Evolutionary conservation across 2,329 filamentous ascomycete genomes (phyloP).

Genomic region (Colletotrichum sp.): DNA sequence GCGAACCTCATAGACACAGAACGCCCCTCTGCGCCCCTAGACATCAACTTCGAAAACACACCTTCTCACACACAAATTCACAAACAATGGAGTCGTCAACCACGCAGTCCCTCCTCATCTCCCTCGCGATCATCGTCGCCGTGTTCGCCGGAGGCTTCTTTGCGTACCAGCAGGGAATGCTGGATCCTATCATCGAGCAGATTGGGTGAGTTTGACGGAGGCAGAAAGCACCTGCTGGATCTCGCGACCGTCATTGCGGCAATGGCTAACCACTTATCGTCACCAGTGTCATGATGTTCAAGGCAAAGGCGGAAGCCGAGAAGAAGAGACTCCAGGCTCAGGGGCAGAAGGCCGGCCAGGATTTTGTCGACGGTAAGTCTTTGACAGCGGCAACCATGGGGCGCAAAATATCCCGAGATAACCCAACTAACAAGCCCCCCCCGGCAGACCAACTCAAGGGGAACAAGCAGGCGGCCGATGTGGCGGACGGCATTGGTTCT

Average conservation of each 20-base stretch:
- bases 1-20: neutral
- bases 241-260: neutral
- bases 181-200: constrained; percentile 42
- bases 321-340: constrained; percentile 41
- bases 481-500: constrained; percentile 31
- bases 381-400: neutral
- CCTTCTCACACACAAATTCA: neutral
- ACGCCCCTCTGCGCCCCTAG: neutral
- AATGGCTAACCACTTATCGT: neutral
- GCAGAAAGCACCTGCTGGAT: neutral
- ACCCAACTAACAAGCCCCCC: neutral
- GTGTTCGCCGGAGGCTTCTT: constrained; percentile 34
- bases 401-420: neutral
- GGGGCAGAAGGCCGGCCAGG: constrained; percentile 41
- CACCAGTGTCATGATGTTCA: constrained; percentile 36
- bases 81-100: constrained; percentile 17
- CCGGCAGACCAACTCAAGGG: constrained; percentile 37
- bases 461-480: constrained; percentile 37
- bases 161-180: constrained; percentile 40
- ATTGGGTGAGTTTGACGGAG: constrained; percentile 25
- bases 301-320: constrained; percentile 45
- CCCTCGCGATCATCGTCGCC: constrained; percentile 29
- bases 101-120: constrained; percentile 26
- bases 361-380: constrained; percentile 38
- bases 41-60: neutral